Percentiles rank a stretch among this genome's conserved stretches.
Conservation (phyloP, 2,329 filamentous ascomycete genomes). For the Peltaster fructicola region DNA sequence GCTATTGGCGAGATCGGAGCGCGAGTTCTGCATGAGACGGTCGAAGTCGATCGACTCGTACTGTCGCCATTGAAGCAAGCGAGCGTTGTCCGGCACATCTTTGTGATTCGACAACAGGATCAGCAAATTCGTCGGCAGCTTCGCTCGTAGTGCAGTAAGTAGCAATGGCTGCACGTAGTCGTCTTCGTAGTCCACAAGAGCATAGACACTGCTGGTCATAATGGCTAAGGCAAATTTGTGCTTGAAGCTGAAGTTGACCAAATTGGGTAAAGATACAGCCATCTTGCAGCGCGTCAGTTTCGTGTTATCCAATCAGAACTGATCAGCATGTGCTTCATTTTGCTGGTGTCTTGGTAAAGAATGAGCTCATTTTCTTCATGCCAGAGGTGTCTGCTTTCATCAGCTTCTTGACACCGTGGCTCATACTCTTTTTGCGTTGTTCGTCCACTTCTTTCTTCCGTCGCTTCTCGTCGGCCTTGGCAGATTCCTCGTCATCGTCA, state of each 20-base stretch:
- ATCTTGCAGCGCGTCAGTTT: neutral
- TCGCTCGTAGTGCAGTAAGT: slow-evolving; percentile 47
- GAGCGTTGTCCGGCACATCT: slow-evolving; percentile 33
- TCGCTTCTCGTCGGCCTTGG: slow-evolving; percentile 58
- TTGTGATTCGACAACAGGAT: slow-evolving; percentile 25
- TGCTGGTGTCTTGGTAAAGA: slow-evolving; percentile 54
- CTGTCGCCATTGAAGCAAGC: slow-evolving; percentile 59
- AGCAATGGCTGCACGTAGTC: slow-evolving; percentile 79
- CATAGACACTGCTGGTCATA: no score
- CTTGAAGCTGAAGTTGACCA: no score
- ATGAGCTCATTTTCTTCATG: slow-evolving; percentile 94
- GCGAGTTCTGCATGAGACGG: slow-evolving; percentile 44
- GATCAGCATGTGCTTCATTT: slow-evolving; percentile 2
- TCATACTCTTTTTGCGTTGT: slow-evolving; percentile 63
- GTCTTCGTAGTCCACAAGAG: slow-evolving; percentile 71
- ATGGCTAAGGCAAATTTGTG: neutral
- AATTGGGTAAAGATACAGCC: no score
- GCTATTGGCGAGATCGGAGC: slow-evolving; percentile 57
- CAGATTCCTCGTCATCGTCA: slow-evolving; percentile 47
- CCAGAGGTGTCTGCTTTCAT: slow-evolving; percentile 80
- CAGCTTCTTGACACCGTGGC: slow-evolving; percentile 58
- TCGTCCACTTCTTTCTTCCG: slow-evolving; percentile 78
- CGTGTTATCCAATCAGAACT: slow-evolving; percentile 1
- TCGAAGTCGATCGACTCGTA: slow-evolving; percentile 85
- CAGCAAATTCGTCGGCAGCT: slow-evolving; percentile 33